Evolutionary conservation across 768 basidiomycete genomes (phyloP).

Genomic region (Rubroboletus satanas): DNA sequence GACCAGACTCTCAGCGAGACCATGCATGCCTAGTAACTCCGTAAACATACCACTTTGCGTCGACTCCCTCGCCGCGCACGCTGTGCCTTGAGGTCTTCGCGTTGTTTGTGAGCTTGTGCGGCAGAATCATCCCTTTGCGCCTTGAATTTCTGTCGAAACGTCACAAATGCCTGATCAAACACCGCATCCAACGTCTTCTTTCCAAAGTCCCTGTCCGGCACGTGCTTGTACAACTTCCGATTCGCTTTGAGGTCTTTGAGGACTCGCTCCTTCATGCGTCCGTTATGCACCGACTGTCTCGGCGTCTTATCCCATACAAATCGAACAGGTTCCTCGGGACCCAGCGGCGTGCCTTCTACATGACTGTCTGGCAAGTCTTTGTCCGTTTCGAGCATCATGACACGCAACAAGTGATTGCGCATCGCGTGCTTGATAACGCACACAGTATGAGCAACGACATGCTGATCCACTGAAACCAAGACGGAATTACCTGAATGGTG

Average conservation of each 20-base stretch:
- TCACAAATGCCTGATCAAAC: slow-evolving; percentile 71
- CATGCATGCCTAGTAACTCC: too few species aligned
- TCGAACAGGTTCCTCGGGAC: slow-evolving; percentile 53
- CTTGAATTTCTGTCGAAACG: slow-evolving; percentile 63
- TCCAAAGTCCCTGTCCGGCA: slow-evolving; percentile 61
- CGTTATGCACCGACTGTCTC: slow-evolving; percentile 71
- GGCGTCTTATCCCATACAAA: slow-evolving; percentile 80
- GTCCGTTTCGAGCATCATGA: slow-evolving; percentile 55
- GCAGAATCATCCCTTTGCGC: slow-evolving; percentile 49
- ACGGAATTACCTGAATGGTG: slow-evolving; percentile 56
- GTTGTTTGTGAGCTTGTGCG: slow-evolving; percentile 43
- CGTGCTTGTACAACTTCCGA: slow-evolving; percentile 55
- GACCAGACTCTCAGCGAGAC: neutral
- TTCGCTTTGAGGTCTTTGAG: slow-evolving; percentile 57
- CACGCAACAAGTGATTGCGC: slow-evolving; percentile 57
- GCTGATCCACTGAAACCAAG: neutral
- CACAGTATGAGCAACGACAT: slow-evolving; percentile 2
- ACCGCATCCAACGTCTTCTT: slow-evolving; percentile 56
- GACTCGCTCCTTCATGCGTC: slow-evolving; percentile 63
- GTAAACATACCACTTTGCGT: slow-evolving; percentile 54
- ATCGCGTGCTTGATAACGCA: slow-evolving; percentile 55
- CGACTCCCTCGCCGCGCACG: slow-evolving; percentile 58
- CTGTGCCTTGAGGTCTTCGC: slow-evolving; percentile 60
- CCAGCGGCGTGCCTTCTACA: slow-evolving; percentile 46
- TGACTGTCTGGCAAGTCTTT: slow-evolving; percentile 61